Evolutionary conservation across 2,329 filamentous ascomycete species (phyloP).

Genomic region (Metarhizium robertsii): DNA sequence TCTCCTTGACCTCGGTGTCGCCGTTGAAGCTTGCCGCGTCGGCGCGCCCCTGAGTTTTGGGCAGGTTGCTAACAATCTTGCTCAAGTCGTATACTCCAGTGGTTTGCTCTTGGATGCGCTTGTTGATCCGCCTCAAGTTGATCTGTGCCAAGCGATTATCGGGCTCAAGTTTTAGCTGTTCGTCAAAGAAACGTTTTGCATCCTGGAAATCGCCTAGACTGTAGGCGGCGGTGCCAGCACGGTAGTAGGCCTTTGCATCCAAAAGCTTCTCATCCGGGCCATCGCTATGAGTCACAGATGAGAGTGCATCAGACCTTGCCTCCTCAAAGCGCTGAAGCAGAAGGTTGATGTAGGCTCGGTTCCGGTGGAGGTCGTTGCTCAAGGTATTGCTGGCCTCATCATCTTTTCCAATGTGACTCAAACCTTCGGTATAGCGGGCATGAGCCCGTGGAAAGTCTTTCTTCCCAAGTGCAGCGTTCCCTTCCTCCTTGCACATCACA

Average conservation of each 20-base stretch:
- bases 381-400: conserved; percentile 9
- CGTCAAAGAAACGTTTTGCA: conserved; percentile 15
- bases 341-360: conserved; percentile 22
- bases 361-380: conserved; percentile 21
- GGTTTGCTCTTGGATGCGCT: conserved; percentile 16
- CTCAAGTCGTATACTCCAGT: conserved; percentile 14
- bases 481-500: conserved; percentile 16
- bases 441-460: conserved; percentile 13
- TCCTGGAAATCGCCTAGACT: conserved; percentile 15
- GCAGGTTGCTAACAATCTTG: conserved; percentile 13
- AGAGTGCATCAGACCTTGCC: conserved; percentile 17
- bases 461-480: conserved; percentile 18
- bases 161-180: conserved; percentile 15
- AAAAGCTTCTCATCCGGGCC: conserved; percentile 10
- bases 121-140: conserved; percentile 11
- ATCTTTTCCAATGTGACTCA: conserved; percentile 4
- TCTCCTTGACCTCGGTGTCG: conserved; percentile 15
- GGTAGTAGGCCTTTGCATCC: conserved; percentile 22
- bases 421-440: conserved; percentile 17
- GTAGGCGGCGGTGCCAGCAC: conserved; percentile 22
- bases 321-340: conserved; percentile 21
- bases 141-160: conserved; percentile 10
- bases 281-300: conserved; percentile 17
- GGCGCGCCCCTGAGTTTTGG: conserved; percentile 17
- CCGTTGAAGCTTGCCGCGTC: conserved; percentile 20